Evolutionary conservation across 2,329 filamentous ascomycete species (phyloP), one percentile per base, ranked within the genome.

Genomic region (Fusarium chuoi): DNA sequence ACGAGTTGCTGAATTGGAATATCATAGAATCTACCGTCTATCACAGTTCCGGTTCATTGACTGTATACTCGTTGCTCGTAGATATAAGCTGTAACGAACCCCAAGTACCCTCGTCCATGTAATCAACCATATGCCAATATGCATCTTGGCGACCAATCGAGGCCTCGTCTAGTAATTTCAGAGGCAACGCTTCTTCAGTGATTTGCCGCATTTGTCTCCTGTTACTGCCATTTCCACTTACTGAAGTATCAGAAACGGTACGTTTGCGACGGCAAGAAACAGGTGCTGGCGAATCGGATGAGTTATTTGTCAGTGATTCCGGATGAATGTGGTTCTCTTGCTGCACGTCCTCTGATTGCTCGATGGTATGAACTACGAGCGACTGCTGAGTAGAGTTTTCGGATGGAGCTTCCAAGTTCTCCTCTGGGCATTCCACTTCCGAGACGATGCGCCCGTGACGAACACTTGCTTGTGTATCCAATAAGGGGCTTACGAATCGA

Each of bases 11-110:
- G 22, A 22, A 26, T 28, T 22, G 36, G 17, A 30, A 45, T n/a
- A n/a, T 15, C 22, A 30, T 15, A 28, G 5, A 20, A 12, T 33
- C 38, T 26, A 17, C 45, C 28, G 38, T 35, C 24, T 15, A 35
- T 77, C 72, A 83, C 7, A 85, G 76, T 30, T 84, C 83, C 38
- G 68, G 59, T 8, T 85, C 83, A 15, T 59, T 57, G 4, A 42
- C 48, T 2, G 77, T 81, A 54, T 85, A 81, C 39, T 82, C 75
- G 28, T 79, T 72, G 36, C 70, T 80, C 2, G 81, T 82, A 1
- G 82, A 84, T 36, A 85, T 74, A 15, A 85, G 73, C 6, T 74
- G 68, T 14, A 84, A 78, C 0, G 79, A 52, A 7, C 57, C 66
- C 82, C 83, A 84, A 5, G 72, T 70, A 11, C 71, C 77, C 11